phyloP scores from a whole-genome alignment of 805 yeast species.

The Yamadazyma insecticola region DNA sequence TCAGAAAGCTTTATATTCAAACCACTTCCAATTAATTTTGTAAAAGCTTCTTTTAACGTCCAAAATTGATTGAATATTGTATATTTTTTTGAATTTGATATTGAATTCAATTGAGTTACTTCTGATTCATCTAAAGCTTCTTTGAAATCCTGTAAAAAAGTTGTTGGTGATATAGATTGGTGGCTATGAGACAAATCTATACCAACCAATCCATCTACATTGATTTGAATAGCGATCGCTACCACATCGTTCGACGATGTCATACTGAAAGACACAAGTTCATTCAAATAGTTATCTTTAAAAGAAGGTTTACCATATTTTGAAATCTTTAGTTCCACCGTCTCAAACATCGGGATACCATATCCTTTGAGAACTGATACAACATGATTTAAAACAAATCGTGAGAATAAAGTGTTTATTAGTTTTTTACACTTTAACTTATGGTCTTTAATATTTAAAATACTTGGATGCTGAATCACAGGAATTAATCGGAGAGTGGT shows the following conservation, averaged over 20 bases:
- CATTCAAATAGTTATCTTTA: conserved; percentile 2
- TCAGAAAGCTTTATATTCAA: conserved; percentile 19
- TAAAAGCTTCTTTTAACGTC: conserved; percentile 77
- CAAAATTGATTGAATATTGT: conserved; percentile 54
- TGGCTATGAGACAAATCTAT: conserved; percentile 35
- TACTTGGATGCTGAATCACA: conserved; percentile 34
- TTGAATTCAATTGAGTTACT: conserved; percentile 18
- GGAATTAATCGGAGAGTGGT: conserved; percentile 38
- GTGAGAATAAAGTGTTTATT: conserved; percentile 42
- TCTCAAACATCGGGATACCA: conserved; percentile 15
- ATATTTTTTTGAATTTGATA: conserved; percentile 16
- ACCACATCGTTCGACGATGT: conserved; percentile 54
- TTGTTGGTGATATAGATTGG: conserved; percentile 20
- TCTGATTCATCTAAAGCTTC: conserved; percentile 42
- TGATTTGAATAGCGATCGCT: conserved; percentile 35
- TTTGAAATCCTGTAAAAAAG: conserved; percentile 32
- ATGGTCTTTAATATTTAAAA: conserved; percentile 35
- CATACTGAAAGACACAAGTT: conserved; percentile 44
- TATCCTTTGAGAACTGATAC: conserved; percentile 5
- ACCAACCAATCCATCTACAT: conserved; percentile 20
- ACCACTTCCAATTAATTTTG: conserved; percentile 66
- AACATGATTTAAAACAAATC: conserved; percentile 34
- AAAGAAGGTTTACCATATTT: conserved; percentile 57
- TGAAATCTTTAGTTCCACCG: conserved; percentile 25
- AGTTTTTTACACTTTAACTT: conserved; percentile 35